Percentiles rank a stretch among this genome's conserved stretches.
Conservation (phyloP, 2,329 filamentous ascomycete genomes). For the Claviceps humidiphila region DNA sequence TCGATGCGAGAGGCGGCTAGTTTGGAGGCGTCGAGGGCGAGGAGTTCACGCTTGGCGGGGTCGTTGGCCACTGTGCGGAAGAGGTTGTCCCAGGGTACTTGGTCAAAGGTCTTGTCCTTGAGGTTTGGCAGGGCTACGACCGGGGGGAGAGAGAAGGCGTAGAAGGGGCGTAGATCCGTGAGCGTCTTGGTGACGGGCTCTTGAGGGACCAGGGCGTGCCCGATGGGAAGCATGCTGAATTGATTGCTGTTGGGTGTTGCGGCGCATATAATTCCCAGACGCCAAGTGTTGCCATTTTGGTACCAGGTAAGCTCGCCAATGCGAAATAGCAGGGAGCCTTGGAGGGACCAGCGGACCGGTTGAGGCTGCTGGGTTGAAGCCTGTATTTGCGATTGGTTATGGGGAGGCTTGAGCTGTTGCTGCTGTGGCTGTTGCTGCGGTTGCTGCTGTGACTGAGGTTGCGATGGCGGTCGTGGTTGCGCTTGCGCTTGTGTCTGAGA, state of each 20-base stretch:
- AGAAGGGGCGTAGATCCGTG: slow-evolving; percentile 33
- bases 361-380: slow-evolving; percentile 4
- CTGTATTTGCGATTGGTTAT: background rate
- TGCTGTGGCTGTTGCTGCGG: slow-evolving; percentile 7
- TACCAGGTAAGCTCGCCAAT: slow-evolving; percentile 39
- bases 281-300: slow-evolving; percentile 32
- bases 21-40: slow-evolving; percentile 37
- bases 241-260: slow-evolving; percentile 13
- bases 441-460: slow-evolving; percentile 6
- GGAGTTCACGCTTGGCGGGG: slow-evolving; percentile 24
- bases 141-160: slow-evolving; percentile 36
- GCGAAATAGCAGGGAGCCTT: slow-evolving; percentile 28
- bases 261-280: slow-evolving; percentile 30
- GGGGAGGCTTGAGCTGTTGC: slow-evolving; percentile 1
- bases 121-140: slow-evolving; percentile 24
- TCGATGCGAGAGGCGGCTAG: slow-evolving; percentile 36
- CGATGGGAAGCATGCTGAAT: slow-evolving; percentile 28
- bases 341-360: slow-evolving; percentile 18
- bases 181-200: slow-evolving; percentile 25
- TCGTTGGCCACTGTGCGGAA: slow-evolving; percentile 21
- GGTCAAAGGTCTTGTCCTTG: slow-evolving; percentile 25
- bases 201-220: slow-evolving; percentile 24
- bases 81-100: slow-evolving; percentile 28
- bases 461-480: slow-evolving; percentile 4
- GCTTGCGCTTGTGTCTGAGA: slow-evolving; percentile 10